Base-by-base conservation (phyloP, 352 stramenopile genomes). In the Globisporangium canariense region DNA sequence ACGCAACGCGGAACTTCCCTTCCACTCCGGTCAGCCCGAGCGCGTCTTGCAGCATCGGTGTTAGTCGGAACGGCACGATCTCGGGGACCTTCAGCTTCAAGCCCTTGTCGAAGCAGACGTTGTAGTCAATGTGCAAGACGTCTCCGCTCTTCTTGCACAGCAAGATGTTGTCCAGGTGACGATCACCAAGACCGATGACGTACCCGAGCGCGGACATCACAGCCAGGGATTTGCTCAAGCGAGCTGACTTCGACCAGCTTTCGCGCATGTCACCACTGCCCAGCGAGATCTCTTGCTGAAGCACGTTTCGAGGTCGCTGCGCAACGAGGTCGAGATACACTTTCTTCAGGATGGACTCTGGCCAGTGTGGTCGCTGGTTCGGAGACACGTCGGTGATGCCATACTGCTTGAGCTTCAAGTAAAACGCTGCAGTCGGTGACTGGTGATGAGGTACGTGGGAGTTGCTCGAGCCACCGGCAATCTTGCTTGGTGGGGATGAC, bases 121-220 rank as follows among this genome's bases (percentile, higher is more conserved):
- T 97, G 74, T 97, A 96, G 65, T 98, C 92, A 45, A 98, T 97
- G 62, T 98, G 91, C 9, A 97, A 78, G 11, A 97, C 67, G 36
- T 96, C 83, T 2, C 89, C 90, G 28, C 69, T 91, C 10, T 86
- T 75, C 1, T 75, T 59, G 46, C 91, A 93, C 16, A 97, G 54
- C 49, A 98, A 63, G 43, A 98, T 94, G 71, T 98, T 98, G 71
- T 96, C 88, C 30, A 97, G 71, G 66, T 98, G 92, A 2, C 92
- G 86, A 60, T 98, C 92, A 10, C 92, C 92, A 5, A 98, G 74
- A 14, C 92, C 92, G 58, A 98, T 74, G 36, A 97, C 71, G 51
- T 96, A 96, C 2, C 91, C 92, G 5, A 97, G 69, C 1, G 95
- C 86, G 5, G 83, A 94, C 81, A 93, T 97, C 22, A 96, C 85